Evolutionary conservation across 331 rosid species (phyloP).

Genomic region (Malus hybrid): DNA sequence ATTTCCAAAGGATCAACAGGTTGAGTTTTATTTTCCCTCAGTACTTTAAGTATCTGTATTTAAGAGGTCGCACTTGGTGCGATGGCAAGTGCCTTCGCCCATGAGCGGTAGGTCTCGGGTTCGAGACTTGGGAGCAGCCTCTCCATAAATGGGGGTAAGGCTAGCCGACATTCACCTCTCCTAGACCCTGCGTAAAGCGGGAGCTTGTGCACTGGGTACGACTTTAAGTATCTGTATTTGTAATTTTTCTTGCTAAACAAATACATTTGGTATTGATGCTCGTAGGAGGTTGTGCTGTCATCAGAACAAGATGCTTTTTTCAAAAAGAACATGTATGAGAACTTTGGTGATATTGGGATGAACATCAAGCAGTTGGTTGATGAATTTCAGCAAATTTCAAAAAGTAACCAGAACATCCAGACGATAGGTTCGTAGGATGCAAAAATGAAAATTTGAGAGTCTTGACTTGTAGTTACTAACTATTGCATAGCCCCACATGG

Average conservation of each 20-base stretch:
- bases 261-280: conserved; percentile 13
- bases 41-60: neutral
- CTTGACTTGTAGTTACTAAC: neutral
- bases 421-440: conserved; percentile 69
- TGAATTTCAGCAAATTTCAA: conserved; percentile 78
- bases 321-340: conserved; percentile 85
- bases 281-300: conserved; percentile 88
- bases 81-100: too few species aligned
- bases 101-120: too few species aligned
- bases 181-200: too few species aligned
- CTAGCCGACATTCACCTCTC: too few species aligned
- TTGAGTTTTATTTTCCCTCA: conserved; percentile 6
- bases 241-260: conserved; percentile 8
- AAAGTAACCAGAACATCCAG: conserved; percentile 88
- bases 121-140: too few species aligned
- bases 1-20: conserved; percentile 46
- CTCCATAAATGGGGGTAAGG: too few species aligned
- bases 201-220: too few species aligned
- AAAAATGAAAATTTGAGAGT: conserved; percentile 9
- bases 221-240: neutral
- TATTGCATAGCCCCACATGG: neutral
- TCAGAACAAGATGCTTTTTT: conserved; percentile 87
- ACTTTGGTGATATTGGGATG: conserved; percentile 96
- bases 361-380: conserved; percentile 86
- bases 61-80: too few species aligned